Base-by-base conservation (phyloP, 1,284 basidiomycete genomes). In the Moesziomyces antarcticus region DNA sequence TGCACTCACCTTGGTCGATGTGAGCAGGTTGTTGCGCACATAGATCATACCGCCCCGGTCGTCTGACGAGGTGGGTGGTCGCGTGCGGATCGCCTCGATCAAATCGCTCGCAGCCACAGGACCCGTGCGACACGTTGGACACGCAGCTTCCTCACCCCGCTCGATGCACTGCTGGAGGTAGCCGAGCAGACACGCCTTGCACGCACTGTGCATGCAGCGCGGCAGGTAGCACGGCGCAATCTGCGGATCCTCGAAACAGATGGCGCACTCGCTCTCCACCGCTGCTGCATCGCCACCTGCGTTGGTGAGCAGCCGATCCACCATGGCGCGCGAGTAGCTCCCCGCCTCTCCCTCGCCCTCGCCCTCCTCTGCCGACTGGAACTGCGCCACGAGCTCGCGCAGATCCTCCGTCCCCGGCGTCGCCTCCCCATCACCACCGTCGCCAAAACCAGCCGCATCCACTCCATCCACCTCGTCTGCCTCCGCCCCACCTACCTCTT, bases 1-100 rank as follows among this genome's bases (percentile, higher is more conserved):
- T 5, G 92, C 92, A 54, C 92, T 89, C 1, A 94, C 86, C 83
- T 94, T 97, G 0, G 94, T 96, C 14, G 93, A 94, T 3, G 92
- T 91, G 43, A 89, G 89, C 79, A 96, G 92, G 82, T 94, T 89
- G 78, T 94, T 94, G 66, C 89, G 89, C 20, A 73, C 70, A 16
- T 62, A 73, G 22, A 73, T 63, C 11, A 40, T 41, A 16, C 16
- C 33, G 10, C 25, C 25, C 5, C 30, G 30, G 11, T 41, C 50
- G 13, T 11, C n/a, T 2, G 35, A 13, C 14, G 58, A 47, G 3
- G 51, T 45, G 6, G 37, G 10, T 2, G 61, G 68, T 25, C 49
- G 64, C n/a, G 56, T 88, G 86, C 75, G 71, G 16, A 81, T 73
- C 5, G 66, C 74, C 37, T 93, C 92, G 42, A 79, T 76, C 45